Percentiles rank a stretch among this genome's conserved stretches.
These are phyloP conservation scores for Parietaria judaica DNA, from an alignment of 306 rosid genomes.

Conservation along the genomic window DNA sequence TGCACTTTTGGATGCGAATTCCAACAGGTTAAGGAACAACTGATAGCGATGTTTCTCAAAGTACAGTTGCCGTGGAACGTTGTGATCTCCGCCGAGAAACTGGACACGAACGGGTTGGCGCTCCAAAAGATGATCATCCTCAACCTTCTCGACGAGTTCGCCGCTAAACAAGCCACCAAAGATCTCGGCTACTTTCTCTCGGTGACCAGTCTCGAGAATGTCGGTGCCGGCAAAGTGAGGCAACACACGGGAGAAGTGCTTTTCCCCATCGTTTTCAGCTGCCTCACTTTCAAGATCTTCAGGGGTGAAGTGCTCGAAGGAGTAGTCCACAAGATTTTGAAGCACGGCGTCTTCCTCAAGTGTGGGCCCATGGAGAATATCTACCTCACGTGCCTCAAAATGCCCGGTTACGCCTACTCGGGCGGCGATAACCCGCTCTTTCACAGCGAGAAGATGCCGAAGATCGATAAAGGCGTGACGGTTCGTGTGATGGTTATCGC, in stretches of 20 bases:
- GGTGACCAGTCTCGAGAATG: conserved; percentile 55
- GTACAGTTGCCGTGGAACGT: conserved; percentile 75
- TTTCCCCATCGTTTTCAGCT: conserved; percentile 63
- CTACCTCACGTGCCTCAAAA: conserved; percentile 57
- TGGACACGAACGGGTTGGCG: conserved; percentile 52
- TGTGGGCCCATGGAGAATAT: conserved; percentile 73
- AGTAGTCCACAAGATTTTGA: conserved; percentile 65
- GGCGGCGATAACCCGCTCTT: conserved; percentile 68
- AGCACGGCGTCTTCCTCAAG: conserved; percentile 78
- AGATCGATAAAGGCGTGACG: conserved; percentile 47
- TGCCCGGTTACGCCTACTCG: conserved; percentile 61
- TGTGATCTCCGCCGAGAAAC: conserved; percentile 54
- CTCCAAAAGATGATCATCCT: conserved; percentile 56
- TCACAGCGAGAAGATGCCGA: conserved; percentile 47
- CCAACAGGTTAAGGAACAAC: conserved; percentile 5
- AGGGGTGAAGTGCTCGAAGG: conserved; percentile 79
- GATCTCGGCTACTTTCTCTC: conserved; percentile 72
- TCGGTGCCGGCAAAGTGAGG: conserved; percentile 80
- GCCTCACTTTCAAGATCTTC: conserved; percentile 65
- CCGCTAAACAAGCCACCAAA: conserved; percentile 58
- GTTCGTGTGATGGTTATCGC: conserved; percentile 73
- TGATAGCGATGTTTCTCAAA: conserved; percentile 47
- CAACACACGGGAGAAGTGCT: conserved; percentile 71
- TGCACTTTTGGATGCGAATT: not conserved
- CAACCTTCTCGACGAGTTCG: conserved; percentile 55